Percentiles rank a stretch among this genome's conserved stretches.
phyloP scores from a whole-genome alignment of 257 asterid genomes.

The Solanum chilense region DNA sequence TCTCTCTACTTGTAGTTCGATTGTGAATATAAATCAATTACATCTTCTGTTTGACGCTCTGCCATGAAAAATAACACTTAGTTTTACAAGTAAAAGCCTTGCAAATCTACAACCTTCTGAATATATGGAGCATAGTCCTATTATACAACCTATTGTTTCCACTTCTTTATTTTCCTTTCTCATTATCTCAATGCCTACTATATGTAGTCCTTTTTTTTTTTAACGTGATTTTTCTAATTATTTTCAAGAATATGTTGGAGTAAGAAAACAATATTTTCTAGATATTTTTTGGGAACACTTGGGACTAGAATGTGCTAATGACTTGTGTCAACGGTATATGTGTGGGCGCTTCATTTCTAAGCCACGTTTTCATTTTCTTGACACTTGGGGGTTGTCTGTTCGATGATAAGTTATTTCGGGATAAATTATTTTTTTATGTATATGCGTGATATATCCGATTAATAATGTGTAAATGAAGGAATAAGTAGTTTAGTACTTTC shows the following conservation, averaged over 20 bases:
- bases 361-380: not conserved
- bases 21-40: not conserved
- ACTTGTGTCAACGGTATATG: not conserved
- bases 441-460: rapidly evolving
- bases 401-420: too few relatives aligned
- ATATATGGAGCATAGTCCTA: slow-evolving; percentile 15
- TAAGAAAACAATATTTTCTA: not conserved
- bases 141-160: slow-evolving; percentile 13
- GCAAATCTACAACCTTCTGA: slow-evolving; percentile 19
- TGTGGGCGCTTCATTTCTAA: not conserved
- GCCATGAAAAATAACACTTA: slow-evolving; percentile 9
- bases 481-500: not conserved
- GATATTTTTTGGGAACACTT: not conserved
- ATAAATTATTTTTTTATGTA: too few relatives aligned
- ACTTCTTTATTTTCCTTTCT: slow-evolving; percentile 13
- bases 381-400: not conserved
- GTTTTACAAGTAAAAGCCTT: slow-evolving; percentile 4
- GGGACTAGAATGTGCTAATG: not conserved
- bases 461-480: too few relatives aligned
- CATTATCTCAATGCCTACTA: not conserved
- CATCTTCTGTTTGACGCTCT: slow-evolving; percentile 22
- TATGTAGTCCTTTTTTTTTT: rapidly evolving
- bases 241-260: not conserved
- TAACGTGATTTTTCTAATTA: not conserved
- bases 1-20: not conserved